Base-by-base conservation (phyloP, 1,284 basidiomycete genomes). In the Papiliotrema nemorosa region DNA sequence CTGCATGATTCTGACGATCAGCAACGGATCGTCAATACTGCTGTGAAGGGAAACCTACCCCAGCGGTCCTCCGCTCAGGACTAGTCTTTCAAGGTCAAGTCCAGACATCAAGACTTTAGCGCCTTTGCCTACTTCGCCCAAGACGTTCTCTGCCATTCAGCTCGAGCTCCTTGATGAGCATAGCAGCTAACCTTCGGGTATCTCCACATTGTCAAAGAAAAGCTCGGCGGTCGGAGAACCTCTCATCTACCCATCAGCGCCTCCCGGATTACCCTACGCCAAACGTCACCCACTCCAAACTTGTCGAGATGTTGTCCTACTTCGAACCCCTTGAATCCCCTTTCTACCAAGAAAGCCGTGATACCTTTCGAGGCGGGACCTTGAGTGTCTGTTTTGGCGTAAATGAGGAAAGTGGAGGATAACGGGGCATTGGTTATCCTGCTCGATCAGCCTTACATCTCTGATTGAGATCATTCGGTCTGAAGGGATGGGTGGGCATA, bases 381-480 rank as follows among this genome's bases (percentile, higher is more conserved):
- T 80, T 82, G 81, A 0, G 87, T 87, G 12, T 81, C 80, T 5
- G 90, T 90, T 76, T 93, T 93, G 16, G 92, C 92, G 72, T 97
- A 97, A 5, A 97, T 89, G 20, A 97, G 85, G 25, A 96, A 80
- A 0, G 90, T 96, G 12, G 86, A 87, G 2, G 93, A 88, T 24
- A 85, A 78, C 1, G 92, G 90, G 3, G 91, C 90, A 70, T 97
- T 97, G 26, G 93, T 97, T 70, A 97, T 97, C 90, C 89, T 90
- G 56, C 14, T 6, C n/a, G 16, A 24, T 52, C 33, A 49, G 45
- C 38, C 26, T 27, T n/a, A n/a, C n/a, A n/a, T n/a, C n/a, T n/a
- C n/a, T n/a, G n/a, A n/a, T n/a, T n/a, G n/a, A n/a, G n/a, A n/a
- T n/a, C n/a, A n/a, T n/a, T n/a, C n/a, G n/a, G n/a, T n/a, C n/a